These are phyloP conservation scores for Pilatotrama ljubarskyi DNA, from an alignment of 768 basidiomycete genomes.

Conservation along the genomic window DNA sequence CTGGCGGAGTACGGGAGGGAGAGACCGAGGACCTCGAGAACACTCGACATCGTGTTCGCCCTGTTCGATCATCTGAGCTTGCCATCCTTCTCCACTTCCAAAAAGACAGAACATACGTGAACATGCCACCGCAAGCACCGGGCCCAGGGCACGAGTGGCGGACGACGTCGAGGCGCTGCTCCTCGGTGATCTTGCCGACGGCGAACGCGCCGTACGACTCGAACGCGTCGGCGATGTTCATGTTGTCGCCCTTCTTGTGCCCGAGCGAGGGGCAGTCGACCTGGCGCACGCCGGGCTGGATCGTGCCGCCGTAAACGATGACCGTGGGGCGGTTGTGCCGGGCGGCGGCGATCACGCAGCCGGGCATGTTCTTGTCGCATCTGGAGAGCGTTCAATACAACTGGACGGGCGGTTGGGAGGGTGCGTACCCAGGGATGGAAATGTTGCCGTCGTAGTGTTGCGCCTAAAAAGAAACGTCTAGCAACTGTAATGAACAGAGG, in stretches of 20 bases:
- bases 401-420: not conserved
- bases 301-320: constrained; percentile 84
- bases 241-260: constrained; percentile 73
- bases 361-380: constrained; percentile 94
- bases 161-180: constrained; percentile 82
- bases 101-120: constrained; percentile 52
- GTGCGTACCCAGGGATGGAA: constrained; percentile 64
- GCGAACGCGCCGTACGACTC: constrained; percentile 83
- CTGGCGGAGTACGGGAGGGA: constrained; percentile 82
- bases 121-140: constrained; percentile 89
- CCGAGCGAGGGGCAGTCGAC: constrained; percentile 82
- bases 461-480: constrained; percentile 45
- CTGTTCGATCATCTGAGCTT: constrained; percentile 29
- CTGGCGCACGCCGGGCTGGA: constrained; percentile 72
- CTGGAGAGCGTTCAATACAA: not conserved
- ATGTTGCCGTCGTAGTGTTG: constrained; percentile 91
- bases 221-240: constrained; percentile 83
- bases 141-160: constrained; percentile 83
- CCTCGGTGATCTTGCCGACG: constrained; percentile 75
- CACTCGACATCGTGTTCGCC: constrained; percentile 88
- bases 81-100: not conserved
- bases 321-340: constrained; percentile 88
- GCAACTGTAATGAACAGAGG: not conserved
- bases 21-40: constrained; percentile 82
- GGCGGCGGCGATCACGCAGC: constrained; percentile 81